These are phyloP conservation scores for Amphicarpaea edgeworthii DNA, from an alignment of 306 rosid species.

Conservation along the genomic window DNA sequence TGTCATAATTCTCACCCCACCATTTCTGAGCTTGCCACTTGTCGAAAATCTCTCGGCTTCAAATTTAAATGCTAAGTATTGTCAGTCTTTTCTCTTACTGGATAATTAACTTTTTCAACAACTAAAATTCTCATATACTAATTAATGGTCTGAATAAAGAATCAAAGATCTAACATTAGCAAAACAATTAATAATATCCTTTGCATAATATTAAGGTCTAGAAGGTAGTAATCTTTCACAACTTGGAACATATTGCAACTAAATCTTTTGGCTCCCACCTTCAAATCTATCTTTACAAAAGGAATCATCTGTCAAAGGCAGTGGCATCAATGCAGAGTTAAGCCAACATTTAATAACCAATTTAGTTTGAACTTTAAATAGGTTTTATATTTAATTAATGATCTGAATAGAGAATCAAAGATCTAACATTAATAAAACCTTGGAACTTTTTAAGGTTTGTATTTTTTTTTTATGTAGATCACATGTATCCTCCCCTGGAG, in stretches of 20 bases:
- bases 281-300: not conserved
- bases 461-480: too few relatives aligned
- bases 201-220: not conserved
- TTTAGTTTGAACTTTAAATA: not conserved
- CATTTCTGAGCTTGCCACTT: constrained; percentile 92
- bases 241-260: not conserved
- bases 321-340: not conserved
- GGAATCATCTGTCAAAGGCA: not conserved
- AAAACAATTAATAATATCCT: not conserved
- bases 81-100: constrained; percentile 46
- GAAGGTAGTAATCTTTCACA: not conserved
- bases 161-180: not conserved
- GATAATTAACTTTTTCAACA: constrained; percentile 37
- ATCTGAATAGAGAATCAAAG: not conserved
- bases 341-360: not conserved
- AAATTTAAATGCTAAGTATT: constrained; percentile 44
- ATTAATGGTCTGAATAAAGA: constrained; percentile 3
- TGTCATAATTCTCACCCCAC: constrained; percentile 97
- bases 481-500: too few relatives aligned
- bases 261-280: not conserved
- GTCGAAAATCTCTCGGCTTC: constrained; percentile 91
- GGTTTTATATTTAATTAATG: not conserved
- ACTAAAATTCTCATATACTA: constrained; percentile 29
- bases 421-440: constrained; percentile 15
- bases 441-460: not conserved